Evolutionary conservation across 2,329 filamentous ascomycete genomes (phyloP), one percentile per base, ranked within the genome.

Genomic region (Xylariaceae sp.): DNA sequence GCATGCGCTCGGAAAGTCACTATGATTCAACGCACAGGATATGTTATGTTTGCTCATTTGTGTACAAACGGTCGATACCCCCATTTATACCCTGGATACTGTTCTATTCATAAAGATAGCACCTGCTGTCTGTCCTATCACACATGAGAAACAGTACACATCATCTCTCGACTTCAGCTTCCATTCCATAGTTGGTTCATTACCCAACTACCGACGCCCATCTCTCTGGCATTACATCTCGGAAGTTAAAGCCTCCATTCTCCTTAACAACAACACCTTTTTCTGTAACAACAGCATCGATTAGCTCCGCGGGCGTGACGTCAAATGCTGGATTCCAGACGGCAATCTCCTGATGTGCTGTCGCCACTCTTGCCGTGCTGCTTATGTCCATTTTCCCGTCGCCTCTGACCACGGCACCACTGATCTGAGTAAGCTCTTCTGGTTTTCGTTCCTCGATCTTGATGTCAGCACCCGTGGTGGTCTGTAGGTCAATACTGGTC

Each of bases 301-400:
- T 97, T 47, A 97, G 76, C 58, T 85, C 84, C 30, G 89, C 85
- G 0, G 94, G 93, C 8, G 94, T 99, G 27, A 99, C 90, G 68
- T 99, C 94, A 69, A 99, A 99, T 0, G 92, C 89, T 26, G 94
- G 94, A 70, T 99, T 99, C 92, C 94, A 99, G 7, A 97, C 92
- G 33, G 82, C 78, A 58, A 97, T 92, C 2, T 85, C 84, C 67
- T 85, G 82, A 59, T 87, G 81, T 0, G 93, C 93, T 45, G 91
- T 93, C 35, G 89, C 91, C 26, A 97, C 84, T 10, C 87, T 84
- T 51, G 87, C 87, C 15, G 85, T 85, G 44, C 78, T 77, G 41
- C 73, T 78, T 18, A 84, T 73, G 61, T 91, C 84, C 0, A 93
- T 76, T 4, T 75, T 81, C 1, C 86, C 86, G 32, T 87, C 83